Evolutionary conservation across 345 rosid genomes (phyloP), one percentile per base, ranked within the genome.

Genomic region (Populus davidiana): DNA sequence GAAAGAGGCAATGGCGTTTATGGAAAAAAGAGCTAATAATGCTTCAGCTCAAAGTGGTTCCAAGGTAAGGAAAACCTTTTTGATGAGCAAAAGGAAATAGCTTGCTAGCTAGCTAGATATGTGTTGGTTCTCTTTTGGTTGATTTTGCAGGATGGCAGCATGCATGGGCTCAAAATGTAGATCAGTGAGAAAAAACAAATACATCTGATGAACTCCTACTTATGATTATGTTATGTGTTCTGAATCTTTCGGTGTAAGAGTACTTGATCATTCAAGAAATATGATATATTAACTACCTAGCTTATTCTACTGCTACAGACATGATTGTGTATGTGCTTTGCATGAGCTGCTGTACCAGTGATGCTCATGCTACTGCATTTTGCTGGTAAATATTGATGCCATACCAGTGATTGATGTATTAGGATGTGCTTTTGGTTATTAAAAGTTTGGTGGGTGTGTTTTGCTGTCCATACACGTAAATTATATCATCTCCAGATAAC

Each of bases 51-150:
- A 68, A 66, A 83, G 77, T 71, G 78, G 36, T 68, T 74, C 87
- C 44, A 81, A 82, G 85, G 87, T 74, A 67, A 86, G 85, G 64
- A 89, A 76, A 71, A 85, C 73, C 77, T 31, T 63, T 43, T 67
- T 84, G 82, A 73, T 66, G 66, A 81, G 82, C 47, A 83, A 82
- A 76, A 78, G 76, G 50, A 84, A 83, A 31, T 85, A 81, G 76
- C 11, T 4, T 16, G 14, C 18, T 62, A 20, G 23, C 21, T 54
- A 25, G 8, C 27, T 23, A 2, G 11, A 27, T 29, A 21, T 21
- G 23, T 39, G 3, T 17, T 31, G 36, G 44, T 31, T 5, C 38
- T 71, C 12, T 63, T 41, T 44, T 74, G 25, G 21, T 14, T 54
- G 73, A 4, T 66, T 31, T 73, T 38, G 67, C 21, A 23, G 16